Evolutionary conservation across 2,329 filamentous ascomycete genomes (phyloP), one percentile per base, ranked within the genome.

Genomic region (Venturia effusa): DNA sequence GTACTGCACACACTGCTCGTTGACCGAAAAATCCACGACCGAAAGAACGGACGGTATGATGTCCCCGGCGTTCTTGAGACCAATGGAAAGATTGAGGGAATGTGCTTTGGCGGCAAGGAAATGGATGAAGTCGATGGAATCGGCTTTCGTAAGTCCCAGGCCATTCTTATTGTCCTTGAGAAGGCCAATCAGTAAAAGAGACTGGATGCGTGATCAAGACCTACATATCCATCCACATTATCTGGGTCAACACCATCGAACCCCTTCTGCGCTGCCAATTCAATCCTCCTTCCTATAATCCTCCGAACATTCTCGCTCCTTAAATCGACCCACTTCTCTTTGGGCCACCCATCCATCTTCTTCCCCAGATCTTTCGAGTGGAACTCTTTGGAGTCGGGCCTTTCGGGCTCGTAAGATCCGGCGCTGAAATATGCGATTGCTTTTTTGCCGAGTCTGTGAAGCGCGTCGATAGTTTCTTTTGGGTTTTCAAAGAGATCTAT

Each of bases 381-480:
- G 70, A 89, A 90, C 5, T 81, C 69, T 39, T 70, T 71, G n/a
- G 79, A 78, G 70, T 90, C 88, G 0, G 79, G 74, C 2, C 88
- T 80, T 76, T 81, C 84, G 61, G 84, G 71, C 73, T 91, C 88
- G 68, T 82, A 89, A 8, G 83, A 86, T 0, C 88, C 88, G 0
- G 86, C 87, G 61, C 84, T 87, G 76, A 90, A 90, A 75, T 91
- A 91, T 77, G 88, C 91, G 65, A 90, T 85, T 62, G 89, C 83
- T 66, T 82, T 84, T 70, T 83, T 83, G 15, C 80, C 81, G 32
- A 78, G 69, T 4, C 68, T 67, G 48, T 85, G 80, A 17, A 87
- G 75, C 5, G 72, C 70, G 3, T 72, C 66, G 61, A 86, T 82
- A 0, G 75, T 78, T 6, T 73, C 69, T 17, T 76, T 74, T 6